Conservation (phyloP, 768 basidiomycete genomes). For the Suillus discolor region DNA sequence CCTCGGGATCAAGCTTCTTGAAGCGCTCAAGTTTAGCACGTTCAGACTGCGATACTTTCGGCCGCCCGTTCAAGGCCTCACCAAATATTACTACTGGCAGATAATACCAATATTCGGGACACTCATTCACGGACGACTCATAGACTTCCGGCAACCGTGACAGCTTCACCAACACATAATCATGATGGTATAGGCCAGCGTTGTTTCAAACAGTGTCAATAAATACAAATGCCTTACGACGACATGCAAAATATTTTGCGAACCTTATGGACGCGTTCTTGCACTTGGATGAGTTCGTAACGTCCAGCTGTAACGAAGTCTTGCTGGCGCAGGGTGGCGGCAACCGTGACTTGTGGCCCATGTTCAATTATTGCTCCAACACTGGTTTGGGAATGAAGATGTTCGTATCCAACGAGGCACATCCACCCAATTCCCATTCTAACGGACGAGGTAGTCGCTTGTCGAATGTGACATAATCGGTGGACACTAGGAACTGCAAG, state of each 20-base stretch:
- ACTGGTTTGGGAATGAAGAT: slow-evolving; percentile 24
- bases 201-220: slow-evolving; percentile 19
- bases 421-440: not conserved
- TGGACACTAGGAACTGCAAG: no score
- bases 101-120: not conserved
- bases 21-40: no score
- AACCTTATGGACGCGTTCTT: not conserved
- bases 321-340: slow-evolving; percentile 42
- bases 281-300: not conserved
- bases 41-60: no score
- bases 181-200: slow-evolving; percentile 18
- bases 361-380: no score
- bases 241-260: no score
- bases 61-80: not conserved
- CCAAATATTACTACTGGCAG: not conserved
- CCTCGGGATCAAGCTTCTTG: no score
- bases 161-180: not conserved
- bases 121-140: not conserved
- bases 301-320: not conserved
- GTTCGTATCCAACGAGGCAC: slow-evolving; percentile 30
- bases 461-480: no score
- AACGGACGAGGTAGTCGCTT: no score
- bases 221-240: no score
- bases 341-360: no score
- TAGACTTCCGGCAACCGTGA: no score